phyloP scores from a whole-genome alignment of 169 alveolate species.

The Babesia bovis region DNA sequence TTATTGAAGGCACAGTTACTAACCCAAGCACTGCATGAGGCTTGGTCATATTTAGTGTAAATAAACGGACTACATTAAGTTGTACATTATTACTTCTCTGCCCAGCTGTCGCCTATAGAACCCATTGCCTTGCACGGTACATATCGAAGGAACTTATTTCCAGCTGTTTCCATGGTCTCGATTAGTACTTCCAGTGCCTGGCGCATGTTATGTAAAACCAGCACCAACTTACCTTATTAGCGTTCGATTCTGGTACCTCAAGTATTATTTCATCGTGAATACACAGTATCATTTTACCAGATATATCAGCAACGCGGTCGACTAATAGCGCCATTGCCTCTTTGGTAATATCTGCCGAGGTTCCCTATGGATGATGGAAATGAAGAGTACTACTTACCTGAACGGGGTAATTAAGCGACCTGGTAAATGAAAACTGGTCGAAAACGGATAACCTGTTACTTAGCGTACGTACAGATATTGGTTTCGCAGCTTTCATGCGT shows the following conservation, averaged over 20 bases:
- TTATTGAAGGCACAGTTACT: slow-evolving; percentile 23
- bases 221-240: slow-evolving; percentile 64
- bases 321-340: slow-evolving; percentile 79
- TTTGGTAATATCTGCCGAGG: slow-evolving; percentile 86
- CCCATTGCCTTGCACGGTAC: slow-evolving; percentile 86
- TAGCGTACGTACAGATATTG: slow-evolving; percentile 68
- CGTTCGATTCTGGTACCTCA: slow-evolving; percentile 76
- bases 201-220: not conserved
- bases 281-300: slow-evolving; percentile 79
- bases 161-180: slow-evolving; percentile 80
- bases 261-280: slow-evolving; percentile 83
- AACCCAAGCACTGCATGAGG: slow-evolving; percentile 35
- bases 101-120: slow-evolving; percentile 82
- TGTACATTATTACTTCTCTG: slow-evolving; percentile 67
- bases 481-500: slow-evolving; percentile 60
- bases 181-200: slow-evolving; percentile 73
- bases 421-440: slow-evolving; percentile 80
- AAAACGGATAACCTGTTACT: slow-evolving; percentile 79
- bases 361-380: slow-evolving; percentile 57
- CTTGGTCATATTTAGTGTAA: slow-evolving; percentile 15
- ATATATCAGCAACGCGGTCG: slow-evolving; percentile 60
- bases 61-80: not conserved
- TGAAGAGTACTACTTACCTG: slow-evolving; percentile 44
- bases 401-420: slow-evolving; percentile 84
- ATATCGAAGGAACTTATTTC: slow-evolving; percentile 73